phyloP scores from a whole-genome alignment of 192 early-diverging fungal genomes.

The Physocladia obscura region DNA sequence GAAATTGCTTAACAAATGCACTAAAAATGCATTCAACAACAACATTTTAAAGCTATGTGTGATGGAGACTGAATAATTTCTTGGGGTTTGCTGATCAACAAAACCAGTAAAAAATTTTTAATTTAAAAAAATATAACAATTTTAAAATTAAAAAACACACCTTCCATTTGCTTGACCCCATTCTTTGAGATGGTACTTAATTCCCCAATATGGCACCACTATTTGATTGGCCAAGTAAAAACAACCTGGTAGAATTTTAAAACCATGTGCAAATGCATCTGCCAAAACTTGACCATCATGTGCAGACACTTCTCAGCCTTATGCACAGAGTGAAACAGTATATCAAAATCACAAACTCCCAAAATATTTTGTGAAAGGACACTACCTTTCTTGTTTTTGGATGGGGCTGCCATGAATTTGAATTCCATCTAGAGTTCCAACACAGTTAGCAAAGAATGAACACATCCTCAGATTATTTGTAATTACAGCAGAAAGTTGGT shows the following conservation, averaged over 20 bases:
- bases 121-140: not conserved
- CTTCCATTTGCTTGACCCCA: slow-evolving; percentile 5
- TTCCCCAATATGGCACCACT: slow-evolving; percentile 17
- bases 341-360: slow-evolving; percentile 6
- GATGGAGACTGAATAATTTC: slow-evolving; percentile 13
- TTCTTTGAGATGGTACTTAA: slow-evolving; percentile 20
- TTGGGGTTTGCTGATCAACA: not conserved
- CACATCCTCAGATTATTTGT: no score
- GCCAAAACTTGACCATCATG: slow-evolving; percentile 19
- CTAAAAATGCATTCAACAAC: no score
- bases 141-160: not conserved
- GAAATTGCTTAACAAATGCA: slow-evolving; percentile 1
- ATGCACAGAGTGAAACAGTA: slow-evolving; percentile 7
- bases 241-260: not conserved
- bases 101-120: no score
- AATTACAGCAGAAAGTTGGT: no score
- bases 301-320: slow-evolving; percentile 18
- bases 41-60: not conserved
- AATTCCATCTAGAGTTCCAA: slow-evolving; percentile 7
- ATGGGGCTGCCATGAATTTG: not conserved
- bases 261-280: slow-evolving; percentile 9
- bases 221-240: not conserved
- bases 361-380: not conserved
- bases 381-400: no score
- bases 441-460: slow-evolving; percentile 8